Evolutionary conservation across 306 rosid species (phyloP).

Genomic region (Rubus idaeus): DNA sequence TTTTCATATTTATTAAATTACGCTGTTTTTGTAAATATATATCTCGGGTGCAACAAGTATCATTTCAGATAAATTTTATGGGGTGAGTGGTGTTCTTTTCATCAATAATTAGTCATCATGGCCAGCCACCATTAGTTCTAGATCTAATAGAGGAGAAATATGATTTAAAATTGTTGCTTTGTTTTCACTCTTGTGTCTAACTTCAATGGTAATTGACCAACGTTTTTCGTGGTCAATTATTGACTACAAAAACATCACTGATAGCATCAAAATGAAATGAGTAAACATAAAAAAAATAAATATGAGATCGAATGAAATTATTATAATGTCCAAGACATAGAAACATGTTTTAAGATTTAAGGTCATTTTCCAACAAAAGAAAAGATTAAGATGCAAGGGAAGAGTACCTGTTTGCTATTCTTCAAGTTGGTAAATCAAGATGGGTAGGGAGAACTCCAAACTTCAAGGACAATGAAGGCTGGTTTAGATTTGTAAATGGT

Average conservation of each 20-base stretch:
- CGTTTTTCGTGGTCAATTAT: background rate
- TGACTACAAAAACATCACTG: background rate
- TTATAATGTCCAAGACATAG: background rate
- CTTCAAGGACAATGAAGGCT: background rate
- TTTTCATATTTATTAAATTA: background rate
- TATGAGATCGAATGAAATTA: background rate
- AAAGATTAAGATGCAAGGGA: background rate
- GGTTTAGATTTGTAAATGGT: background rate
- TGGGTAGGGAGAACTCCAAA: conserved; percentile 1
- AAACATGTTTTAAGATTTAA: background rate
- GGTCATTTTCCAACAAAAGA: background rate
- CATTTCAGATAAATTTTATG: background rate
- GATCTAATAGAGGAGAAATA: background rate
- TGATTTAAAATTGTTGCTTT: background rate
- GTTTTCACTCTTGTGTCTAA: background rate
- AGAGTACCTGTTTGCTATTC: background rate
- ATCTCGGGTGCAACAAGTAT: background rate
- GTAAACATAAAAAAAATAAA: background rate
- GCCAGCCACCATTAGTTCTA: background rate
- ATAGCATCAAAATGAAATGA: background rate
- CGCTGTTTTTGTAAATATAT: background rate
- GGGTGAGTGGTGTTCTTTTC: background rate
- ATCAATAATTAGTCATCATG: background rate
- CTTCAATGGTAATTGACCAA: background rate
- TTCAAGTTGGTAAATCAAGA: conserved; percentile 1